Evolutionary conservation across 805 yeast species (phyloP), one percentile per base, ranked within the genome.

Genomic region (Ogataea nitratoaversa): DNA sequence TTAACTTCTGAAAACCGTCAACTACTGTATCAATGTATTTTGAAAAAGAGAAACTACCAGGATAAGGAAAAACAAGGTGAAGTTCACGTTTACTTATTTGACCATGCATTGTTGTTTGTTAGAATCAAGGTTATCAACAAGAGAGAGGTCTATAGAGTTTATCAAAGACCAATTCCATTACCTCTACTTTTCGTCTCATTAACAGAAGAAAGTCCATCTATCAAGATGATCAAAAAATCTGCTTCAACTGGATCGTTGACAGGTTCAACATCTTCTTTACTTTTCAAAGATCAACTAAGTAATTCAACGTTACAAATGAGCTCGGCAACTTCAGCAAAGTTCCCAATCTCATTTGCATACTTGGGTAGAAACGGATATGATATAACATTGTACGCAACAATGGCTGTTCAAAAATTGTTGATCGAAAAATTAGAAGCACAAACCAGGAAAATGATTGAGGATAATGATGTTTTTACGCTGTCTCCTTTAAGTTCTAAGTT

Each of bases 71-170:
- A 73, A 37, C 82, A 78, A 46, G 88, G 88, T 42, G 89, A 81
- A 48, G 84, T 93, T 41, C 95, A 88, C 49, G 79, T 85, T 29
- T 91, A 90, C 57, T 58, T 93, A 32, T 78, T 93, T 54, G 99
- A 93, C 58, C 93, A 93, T 62, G 87, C 91, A 35, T 59, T 93
- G 19, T 65, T 93, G 40, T 82, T 93, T 59, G 90, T 88, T 17
- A 82, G 91, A 55, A 83, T 84, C 39, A 95, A 91, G 60, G 71
- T 84, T 13, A 88, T 85, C 39, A 90, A 86, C 59, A 89, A 89
- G 63, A 77, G 95, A 54, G 97, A 91, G 55, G 95, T 86, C 46
- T 84, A 84, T 54, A 84, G 89, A 54, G 98, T 91, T 12, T 86
- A 84, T 61, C 93, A 91, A 55, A 75, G 90, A 53, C 95, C 96